Evolutionary conservation across 139 green algal genomes (phyloP).

Genomic region (Dunaliella primolecta): DNA sequence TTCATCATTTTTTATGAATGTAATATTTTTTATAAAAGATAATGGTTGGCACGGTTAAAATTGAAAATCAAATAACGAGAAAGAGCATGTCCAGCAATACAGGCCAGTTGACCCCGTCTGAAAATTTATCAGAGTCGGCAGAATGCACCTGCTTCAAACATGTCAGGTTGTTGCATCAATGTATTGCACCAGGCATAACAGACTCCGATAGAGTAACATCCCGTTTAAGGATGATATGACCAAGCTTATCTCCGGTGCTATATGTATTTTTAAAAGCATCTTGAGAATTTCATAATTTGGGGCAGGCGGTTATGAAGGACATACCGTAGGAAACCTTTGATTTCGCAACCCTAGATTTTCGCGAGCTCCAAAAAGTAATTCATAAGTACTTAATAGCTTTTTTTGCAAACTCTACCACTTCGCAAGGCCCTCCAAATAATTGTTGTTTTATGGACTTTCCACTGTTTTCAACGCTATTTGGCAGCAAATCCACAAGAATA

Average conservation of each 20-base stretch:
- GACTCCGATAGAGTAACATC: neutral
- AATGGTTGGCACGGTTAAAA: neutral
- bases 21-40: neutral
- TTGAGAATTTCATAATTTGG: too few relatives aligned
- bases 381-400: too few relatives aligned
- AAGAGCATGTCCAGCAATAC: neutral
- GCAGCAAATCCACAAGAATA: too few relatives aligned
- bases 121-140: neutral
- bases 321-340: too few relatives aligned
- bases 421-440: too few relatives aligned
- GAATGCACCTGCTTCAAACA: too few relatives aligned
- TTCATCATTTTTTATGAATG: neutral
- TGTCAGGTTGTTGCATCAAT: neutral
- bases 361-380: too few relatives aligned
- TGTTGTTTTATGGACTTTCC: too few relatives aligned
- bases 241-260: neutral
- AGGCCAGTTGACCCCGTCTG: neutral
- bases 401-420: too few relatives aligned
- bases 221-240: neutral
- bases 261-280: neutral
- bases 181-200: neutral
- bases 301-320: too few relatives aligned
- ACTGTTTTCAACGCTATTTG: too few relatives aligned
- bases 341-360: too few relatives aligned
- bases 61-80: neutral